Evolutionary conservation across 345 rosid species (phyloP).

Genomic region (Eucalyptus viminalis): DNA sequence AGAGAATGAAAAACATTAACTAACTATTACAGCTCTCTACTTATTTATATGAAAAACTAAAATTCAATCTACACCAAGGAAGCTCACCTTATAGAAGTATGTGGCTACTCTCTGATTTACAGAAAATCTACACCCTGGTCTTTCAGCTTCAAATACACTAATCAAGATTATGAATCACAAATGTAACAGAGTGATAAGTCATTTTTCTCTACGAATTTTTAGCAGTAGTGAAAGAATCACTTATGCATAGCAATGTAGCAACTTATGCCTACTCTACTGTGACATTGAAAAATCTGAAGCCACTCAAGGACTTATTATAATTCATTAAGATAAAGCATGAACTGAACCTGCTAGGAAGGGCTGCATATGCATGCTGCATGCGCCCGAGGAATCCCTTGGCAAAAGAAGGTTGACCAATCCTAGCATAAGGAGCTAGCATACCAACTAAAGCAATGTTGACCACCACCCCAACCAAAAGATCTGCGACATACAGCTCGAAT

Average conservation of each 20-base stretch:
- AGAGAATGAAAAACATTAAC: not conserved
- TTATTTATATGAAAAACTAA: not conserved
- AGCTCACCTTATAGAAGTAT: conserved; percentile 59
- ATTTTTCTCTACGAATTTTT: not conserved
- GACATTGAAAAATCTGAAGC: not conserved
- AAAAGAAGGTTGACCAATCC: conserved; percentile 57
- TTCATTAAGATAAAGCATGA: not conserved
- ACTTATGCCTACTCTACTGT: not conserved
- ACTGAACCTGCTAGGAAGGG: conserved; percentile 88
- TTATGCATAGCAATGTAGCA: not conserved
- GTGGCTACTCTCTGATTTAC: conserved; percentile 62
- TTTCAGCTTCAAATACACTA: conserved; percentile 83
- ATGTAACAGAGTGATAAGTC: not conserved
- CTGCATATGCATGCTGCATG: conserved; percentile 55
- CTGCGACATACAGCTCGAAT: conserved; percentile 89
- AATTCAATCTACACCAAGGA: not conserved
- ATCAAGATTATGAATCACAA: not conserved
- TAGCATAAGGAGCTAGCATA: conserved; percentile 90
- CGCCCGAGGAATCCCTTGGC: conserved; percentile 58
- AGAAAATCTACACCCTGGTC: conserved; percentile 68
- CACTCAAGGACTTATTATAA: not conserved
- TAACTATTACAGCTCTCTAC: not conserved
- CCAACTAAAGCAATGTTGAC: conserved; percentile 85
- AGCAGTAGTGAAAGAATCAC: not conserved
- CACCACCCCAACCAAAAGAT: conserved; percentile 79